Evolutionary conservation across 2,329 filamentous ascomycete genomes (phyloP).

Genomic region (Phaeosphaeria sp.): DNA sequence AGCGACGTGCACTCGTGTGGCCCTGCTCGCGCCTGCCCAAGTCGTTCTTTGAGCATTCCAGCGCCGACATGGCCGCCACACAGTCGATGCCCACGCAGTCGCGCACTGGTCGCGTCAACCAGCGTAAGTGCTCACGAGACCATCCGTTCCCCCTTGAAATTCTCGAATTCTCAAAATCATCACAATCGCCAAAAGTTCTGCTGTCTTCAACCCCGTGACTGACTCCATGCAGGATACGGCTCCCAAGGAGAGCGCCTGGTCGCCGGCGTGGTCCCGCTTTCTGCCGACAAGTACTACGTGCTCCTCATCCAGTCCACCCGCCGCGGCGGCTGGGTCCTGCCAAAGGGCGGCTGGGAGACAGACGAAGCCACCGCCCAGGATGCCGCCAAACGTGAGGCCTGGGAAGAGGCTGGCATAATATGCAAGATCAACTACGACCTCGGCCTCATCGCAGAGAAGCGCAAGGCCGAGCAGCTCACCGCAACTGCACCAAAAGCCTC

Average conservation of each 20-base stretch:
- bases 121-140: slow-evolving; percentile 68
- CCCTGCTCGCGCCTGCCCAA: slow-evolving; percentile 7
- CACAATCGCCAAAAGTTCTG: no score
- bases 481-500: slow-evolving; percentile 73
- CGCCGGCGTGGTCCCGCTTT: slow-evolving; percentile 90
- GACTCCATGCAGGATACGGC: slow-evolving; percentile 75
- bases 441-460: slow-evolving; percentile 83
- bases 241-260: slow-evolving; percentile 92
- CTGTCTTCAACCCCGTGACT: slow-evolving; percentile 12
- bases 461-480: slow-evolving; percentile 62
- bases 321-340: slow-evolving; percentile 92
- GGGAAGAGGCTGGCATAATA: slow-evolving; percentile 95
- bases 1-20: slow-evolving; percentile 19
- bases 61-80: slow-evolving; percentile 52
- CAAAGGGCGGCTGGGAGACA: slow-evolving; percentile 96
- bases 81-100: slow-evolving; percentile 65
- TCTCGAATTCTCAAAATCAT: neutral
- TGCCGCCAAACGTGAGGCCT: slow-evolving; percentile 86
- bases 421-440: slow-evolving; percentile 86
- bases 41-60: slow-evolving; percentile 15
- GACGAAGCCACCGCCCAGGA: slow-evolving; percentile 89
- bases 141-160: slow-evolving; percentile 6
- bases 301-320: slow-evolving; percentile 92
- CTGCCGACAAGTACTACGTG: slow-evolving; percentile 83
- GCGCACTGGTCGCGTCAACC: slow-evolving; percentile 77